Conservation (phyloP, 129 eudicot genomes). For the Calendula officinalis region DNA sequence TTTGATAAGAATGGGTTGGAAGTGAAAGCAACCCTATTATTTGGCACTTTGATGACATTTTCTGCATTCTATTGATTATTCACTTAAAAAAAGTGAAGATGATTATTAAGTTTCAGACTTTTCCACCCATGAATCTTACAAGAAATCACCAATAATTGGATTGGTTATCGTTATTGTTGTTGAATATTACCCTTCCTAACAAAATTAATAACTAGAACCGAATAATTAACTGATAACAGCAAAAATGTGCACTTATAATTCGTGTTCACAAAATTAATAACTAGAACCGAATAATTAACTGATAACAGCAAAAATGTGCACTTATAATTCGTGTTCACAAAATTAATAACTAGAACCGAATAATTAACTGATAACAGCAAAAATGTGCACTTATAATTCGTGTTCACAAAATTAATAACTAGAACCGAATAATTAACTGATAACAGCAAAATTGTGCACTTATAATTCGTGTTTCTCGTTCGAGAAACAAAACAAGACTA, state of each 20-base stretch:
- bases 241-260: no score
- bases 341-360: background rate
- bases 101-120: no score
- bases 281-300: no score
- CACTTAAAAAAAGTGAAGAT: no score
- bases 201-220: no score
- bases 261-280: no score
- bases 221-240: no score
- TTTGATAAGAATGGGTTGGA: background rate
- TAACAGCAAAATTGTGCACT: slow-evolving; percentile 36
- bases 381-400: background rate
- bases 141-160: no score
- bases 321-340: background rate
- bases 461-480: slow-evolving; percentile 15
- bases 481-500: slow-evolving; percentile 26
- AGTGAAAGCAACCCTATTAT: background rate
- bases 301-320: no score
- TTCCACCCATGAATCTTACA: no score
- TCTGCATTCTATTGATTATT: slow-evolving; percentile 1
- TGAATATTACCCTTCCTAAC: no score
- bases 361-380: background rate
- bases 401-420: background rate
- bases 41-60: background rate
- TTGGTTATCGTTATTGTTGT: no score
- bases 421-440: slow-evolving; percentile 21